Percentiles rank a stretch among this genome's conserved stretches.
phyloP scores from a whole-genome alignment of 441 rosid genomes.

The Aquilaria agallochum region DNA sequence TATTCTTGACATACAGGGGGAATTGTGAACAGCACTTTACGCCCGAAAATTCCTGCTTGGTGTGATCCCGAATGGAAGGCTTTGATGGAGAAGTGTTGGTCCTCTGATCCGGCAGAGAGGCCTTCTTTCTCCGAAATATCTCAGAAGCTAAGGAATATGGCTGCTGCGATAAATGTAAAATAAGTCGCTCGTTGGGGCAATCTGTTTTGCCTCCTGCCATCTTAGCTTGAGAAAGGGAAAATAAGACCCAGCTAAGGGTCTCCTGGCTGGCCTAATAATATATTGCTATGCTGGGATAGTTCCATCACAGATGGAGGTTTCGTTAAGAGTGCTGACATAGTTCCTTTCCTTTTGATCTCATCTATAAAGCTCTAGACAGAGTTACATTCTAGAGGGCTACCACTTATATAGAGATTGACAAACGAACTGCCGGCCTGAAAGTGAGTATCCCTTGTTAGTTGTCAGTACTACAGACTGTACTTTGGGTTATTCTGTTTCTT shows the following conservation, averaged over 20 bases:
- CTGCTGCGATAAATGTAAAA: constrained; percentile 87
- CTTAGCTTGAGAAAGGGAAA: constrained; percentile 6
- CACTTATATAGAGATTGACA: constrained; percentile 5
- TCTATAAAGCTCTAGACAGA: constrained; percentile 13
- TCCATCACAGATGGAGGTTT: no score
- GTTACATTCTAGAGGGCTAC: constrained; percentile 18
- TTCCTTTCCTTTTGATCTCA: constrained; percentile 14
- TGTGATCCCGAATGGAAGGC: constrained; percentile 99
- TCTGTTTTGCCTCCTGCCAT: constrained; percentile 17
- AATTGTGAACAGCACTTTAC: constrained; percentile 87
- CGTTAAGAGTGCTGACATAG: no score
- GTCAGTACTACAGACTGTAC: not conserved
- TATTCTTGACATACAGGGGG: constrained; percentile 52
- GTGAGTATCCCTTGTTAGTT: constrained; percentile 19
- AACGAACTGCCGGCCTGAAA: constrained; percentile 14
- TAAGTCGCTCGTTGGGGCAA: constrained; percentile 21
- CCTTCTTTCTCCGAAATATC: constrained; percentile 86
- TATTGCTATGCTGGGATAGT: constrained; percentile 9
- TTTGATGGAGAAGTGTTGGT: constrained; percentile 92
- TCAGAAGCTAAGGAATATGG: constrained; percentile 84
- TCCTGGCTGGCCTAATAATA: constrained; percentile 30
- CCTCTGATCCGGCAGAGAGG: constrained; percentile 77
- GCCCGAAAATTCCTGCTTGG: constrained; percentile 94
- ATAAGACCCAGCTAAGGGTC: constrained; percentile 13
- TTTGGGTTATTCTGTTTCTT: not conserved